A percentile compares a stretch with the other conserved stretches of the same genome.
phyloP scores from a whole-genome alignment of 805 yeast species.

The Candida fluviatilis region DNA sequence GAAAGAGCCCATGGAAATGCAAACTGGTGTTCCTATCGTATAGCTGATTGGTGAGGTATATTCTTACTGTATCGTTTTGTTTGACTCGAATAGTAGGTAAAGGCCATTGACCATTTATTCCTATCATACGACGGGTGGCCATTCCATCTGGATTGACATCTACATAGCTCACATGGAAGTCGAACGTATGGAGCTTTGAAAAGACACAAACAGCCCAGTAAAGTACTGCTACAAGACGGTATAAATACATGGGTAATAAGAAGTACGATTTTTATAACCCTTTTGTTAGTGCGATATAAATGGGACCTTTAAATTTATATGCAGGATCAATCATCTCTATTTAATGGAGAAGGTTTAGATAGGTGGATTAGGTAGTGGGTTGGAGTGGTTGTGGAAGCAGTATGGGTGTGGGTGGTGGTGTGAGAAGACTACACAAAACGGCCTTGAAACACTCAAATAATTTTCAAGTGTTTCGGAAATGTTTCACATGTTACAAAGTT shows the following conservation, averaged over 20 bases:
- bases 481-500: no score
- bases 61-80: constrained; percentile 36
- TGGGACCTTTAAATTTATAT: no score
- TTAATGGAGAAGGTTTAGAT: no score
- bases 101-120: constrained; percentile 51
- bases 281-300: no score
- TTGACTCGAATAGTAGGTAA: constrained; percentile 36
- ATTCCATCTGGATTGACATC: constrained; percentile 56
- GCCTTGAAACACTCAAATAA: no score
- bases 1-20: constrained; percentile 46
- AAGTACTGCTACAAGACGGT: not conserved
- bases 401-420: no score
- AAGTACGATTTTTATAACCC: no score
- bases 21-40: constrained; percentile 34
- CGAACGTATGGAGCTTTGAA: constrained; percentile 28
- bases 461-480: no score
- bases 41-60: constrained; percentile 31
- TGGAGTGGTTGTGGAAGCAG: no score
- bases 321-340: no score
- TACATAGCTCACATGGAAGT: constrained; percentile 36
- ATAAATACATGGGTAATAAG: not conserved
- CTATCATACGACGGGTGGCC: constrained; percentile 47
- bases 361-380: no score
- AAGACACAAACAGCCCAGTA: constrained; percentile 4
- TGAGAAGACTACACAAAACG: no score